phyloP scores from a whole-genome alignment of 768 basidiomycete genomes.

The Leucosporidium scottii region DNA sequence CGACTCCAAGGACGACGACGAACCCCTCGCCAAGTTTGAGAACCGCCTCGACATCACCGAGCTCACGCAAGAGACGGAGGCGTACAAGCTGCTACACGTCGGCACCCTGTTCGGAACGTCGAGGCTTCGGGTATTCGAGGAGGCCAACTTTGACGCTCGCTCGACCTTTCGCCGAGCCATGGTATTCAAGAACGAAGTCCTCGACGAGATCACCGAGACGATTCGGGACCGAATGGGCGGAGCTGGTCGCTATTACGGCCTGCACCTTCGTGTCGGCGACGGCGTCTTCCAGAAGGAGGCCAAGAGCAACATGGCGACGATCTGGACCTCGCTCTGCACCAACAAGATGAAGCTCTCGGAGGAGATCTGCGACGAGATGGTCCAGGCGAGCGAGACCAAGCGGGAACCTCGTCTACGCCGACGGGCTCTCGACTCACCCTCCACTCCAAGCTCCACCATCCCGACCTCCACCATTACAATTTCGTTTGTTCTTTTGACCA shows the following conservation, averaged over 20 bases:
- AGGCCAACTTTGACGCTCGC: constrained; percentile 47
- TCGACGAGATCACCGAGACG: constrained; percentile 47
- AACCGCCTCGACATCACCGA: constrained; percentile 37
- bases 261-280: constrained; percentile 64
- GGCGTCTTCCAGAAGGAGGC: constrained; percentile 53
- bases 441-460: not conserved
- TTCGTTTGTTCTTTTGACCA: not conserved
- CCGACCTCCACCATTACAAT: too few relatives aligned
- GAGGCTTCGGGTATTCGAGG: constrained; percentile 52
- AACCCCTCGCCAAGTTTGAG: constrained; percentile 37
- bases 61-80: constrained; percentile 45
- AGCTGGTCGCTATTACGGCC: constrained; percentile 50
- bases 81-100: constrained; percentile 56
- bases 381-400: not conserved
- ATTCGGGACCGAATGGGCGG: constrained; percentile 49
- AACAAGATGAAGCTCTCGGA: constrained; percentile 47
- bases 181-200: constrained; percentile 51
- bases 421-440: not conserved
- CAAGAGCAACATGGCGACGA: constrained; percentile 45
- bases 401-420: not conserved
- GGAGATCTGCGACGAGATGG: constrained; percentile 41
- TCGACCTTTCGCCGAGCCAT: constrained; percentile 52
- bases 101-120: constrained; percentile 73
- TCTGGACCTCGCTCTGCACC: constrained; percentile 58
- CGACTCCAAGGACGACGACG: constrained; percentile 44